These are phyloP conservation scores for Ilex paraguariensis DNA, from an alignment of 305 asterid genomes.

Conservation along the genomic window DNA sequence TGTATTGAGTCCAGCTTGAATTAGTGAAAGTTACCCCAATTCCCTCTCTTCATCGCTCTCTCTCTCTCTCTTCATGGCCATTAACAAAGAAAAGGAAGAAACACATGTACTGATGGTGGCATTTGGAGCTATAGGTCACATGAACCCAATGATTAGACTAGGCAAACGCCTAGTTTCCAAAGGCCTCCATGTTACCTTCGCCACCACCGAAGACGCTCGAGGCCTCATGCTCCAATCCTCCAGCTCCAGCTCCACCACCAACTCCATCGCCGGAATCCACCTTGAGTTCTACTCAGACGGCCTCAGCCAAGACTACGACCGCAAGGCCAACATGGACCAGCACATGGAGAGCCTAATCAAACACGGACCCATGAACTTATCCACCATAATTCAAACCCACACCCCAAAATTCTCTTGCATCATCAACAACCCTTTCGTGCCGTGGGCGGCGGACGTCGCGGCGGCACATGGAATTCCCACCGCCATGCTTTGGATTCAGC, in stretches of 20 bases:
- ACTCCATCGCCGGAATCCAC: not conserved
- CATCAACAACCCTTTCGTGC: constrained; percentile 3
- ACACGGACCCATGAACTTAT: not conserved
- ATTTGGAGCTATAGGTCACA: not conserved
- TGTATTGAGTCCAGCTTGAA: too few species aligned
- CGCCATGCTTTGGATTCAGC: constrained; percentile 3
- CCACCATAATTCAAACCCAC: not conserved
- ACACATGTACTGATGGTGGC: constrained; percentile 1
- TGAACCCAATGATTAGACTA: not conserved
- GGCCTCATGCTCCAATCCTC: not conserved
- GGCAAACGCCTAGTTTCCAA: constrained; percentile 1
- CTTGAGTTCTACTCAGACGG: not conserved
- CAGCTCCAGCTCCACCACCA: not conserved
- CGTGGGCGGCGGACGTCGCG: constrained; percentile 2
- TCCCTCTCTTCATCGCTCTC: too few species aligned
- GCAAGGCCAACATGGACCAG: not conserved
- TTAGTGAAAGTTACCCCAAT: too few species aligned
- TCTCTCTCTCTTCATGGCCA: too few species aligned
- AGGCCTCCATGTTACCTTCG: not conserved
- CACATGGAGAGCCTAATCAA: not conserved
- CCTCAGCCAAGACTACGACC: not conserved
- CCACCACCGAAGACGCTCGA: not conserved
- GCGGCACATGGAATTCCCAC: not conserved
- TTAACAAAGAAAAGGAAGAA: not conserved
- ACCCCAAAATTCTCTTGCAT: not conserved